A percentile compares a stretch with the other conserved stretches of the same genome.
These are phyloP conservation scores for Hypoxylon fragiforme DNA, from an alignment of 495 filamentous ascomycete genomes.

Conservation along the genomic window DNA sequence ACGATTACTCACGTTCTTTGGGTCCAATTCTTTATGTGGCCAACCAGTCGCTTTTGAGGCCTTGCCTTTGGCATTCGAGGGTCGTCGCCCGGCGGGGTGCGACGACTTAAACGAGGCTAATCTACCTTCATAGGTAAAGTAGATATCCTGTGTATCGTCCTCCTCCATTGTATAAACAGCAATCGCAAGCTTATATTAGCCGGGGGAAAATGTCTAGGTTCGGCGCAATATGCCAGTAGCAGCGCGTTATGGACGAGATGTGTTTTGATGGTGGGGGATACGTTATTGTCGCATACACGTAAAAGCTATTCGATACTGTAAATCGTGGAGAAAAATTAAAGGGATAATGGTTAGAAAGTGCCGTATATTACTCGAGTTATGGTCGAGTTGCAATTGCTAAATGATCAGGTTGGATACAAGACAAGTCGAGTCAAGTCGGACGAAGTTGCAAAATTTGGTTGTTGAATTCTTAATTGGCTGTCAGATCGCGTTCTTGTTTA, in stretches of 20 bases:
- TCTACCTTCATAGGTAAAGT: slow-evolving; percentile 68
- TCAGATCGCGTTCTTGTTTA: slow-evolving; percentile 36
- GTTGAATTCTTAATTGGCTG: slow-evolving; percentile 19
- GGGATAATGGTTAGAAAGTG: no score
- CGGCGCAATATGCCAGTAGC: slow-evolving; percentile 3
- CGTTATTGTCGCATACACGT: neutral
- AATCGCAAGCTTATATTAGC: neutral
- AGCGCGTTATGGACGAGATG: slow-evolving; percentile 14
- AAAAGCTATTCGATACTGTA: neutral
- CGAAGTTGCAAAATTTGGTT: slow-evolving; percentile 3
- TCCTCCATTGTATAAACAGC: slow-evolving; percentile 20
- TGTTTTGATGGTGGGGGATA: neutral
- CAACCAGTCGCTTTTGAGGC: slow-evolving; percentile 64
- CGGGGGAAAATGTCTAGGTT: neutral
- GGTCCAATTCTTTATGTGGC: slow-evolving; percentile 71
- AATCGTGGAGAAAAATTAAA: no score
- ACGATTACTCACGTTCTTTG: slow-evolving; percentile 60
- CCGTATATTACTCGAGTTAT: no score
- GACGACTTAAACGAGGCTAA: slow-evolving; percentile 70
- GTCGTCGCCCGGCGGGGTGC: slow-evolving; percentile 64
- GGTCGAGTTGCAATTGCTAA: neutral
- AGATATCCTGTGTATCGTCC: slow-evolving; percentile 45
- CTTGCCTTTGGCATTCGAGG: slow-evolving; percentile 64
- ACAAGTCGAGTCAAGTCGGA: no score
- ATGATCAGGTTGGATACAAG: neutral